These are phyloP conservation scores for Coemansia sp. DNA, from an alignment of 192 early-diverging fungal genomes.

Conservation along the genomic window DNA sequence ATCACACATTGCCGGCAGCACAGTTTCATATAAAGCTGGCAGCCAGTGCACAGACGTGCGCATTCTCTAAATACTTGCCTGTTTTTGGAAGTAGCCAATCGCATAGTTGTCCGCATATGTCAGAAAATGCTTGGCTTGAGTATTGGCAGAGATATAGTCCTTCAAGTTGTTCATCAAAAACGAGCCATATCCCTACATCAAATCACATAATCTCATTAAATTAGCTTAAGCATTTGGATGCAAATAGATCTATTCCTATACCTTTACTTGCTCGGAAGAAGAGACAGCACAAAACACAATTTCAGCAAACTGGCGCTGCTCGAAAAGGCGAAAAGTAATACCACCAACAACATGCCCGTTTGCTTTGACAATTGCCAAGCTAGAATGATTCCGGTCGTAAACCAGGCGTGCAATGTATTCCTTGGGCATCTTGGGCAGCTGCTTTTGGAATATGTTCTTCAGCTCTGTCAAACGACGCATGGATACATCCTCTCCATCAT, in stretches of 20 bases:
- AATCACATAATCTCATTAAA: neutral
- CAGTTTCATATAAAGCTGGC: neutral
- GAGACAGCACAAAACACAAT: conserved; percentile 98
- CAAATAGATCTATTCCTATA: no score
- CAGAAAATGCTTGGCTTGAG: conserved; percentile 80
- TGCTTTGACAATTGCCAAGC: conserved; percentile 69
- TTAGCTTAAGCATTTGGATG: no score
- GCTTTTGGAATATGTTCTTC: conserved; percentile 95
- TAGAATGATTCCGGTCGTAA: conserved; percentile 88
- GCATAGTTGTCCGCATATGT: conserved; percentile 99
- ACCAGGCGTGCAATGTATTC: conserved; percentile 97
- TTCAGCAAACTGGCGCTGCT: conserved; percentile 86
- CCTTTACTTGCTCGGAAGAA: conserved; percentile 87
- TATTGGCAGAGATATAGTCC: conserved; percentile 77
- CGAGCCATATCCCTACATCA: conserved; percentile 86
- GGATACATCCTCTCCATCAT: conserved; percentile 73
- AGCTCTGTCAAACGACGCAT: conserved; percentile 90
- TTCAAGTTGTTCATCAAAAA: conserved; percentile 95
- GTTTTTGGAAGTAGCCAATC: conserved; percentile 97
- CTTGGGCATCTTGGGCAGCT: conserved; percentile 98
- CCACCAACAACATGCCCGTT: conserved; percentile 81
- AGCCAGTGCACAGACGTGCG: conserved; percentile 17
- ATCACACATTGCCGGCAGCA: conserved; percentile 11
- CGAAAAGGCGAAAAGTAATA: conserved; percentile 93
- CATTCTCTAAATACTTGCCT: conserved; percentile 53